phyloP scores from a whole-genome alignment of 108 stramenopile genomes.

The Pseudonitzschia multiseries region DNA sequence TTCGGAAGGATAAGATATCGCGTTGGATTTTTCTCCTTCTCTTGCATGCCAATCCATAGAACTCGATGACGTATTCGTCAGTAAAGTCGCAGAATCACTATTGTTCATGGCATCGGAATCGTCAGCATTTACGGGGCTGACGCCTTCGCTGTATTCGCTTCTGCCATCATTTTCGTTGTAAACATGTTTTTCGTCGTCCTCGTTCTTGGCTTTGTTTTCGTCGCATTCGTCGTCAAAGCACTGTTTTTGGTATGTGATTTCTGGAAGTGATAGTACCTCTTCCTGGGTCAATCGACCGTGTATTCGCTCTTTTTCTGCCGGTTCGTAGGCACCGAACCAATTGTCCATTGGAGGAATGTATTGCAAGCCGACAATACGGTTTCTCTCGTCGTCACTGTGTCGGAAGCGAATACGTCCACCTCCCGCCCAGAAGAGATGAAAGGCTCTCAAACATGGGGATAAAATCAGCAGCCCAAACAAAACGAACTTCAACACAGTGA shows the following conservation, averaged over 20 bases:
- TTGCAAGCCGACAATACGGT: conserved; percentile 44
- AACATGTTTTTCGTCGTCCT: not conserved
- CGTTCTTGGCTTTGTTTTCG: not conserved
- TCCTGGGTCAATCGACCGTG: conserved; percentile 30
- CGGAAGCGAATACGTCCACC: conserved; percentile 50
- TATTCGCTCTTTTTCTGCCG: conserved; percentile 7
- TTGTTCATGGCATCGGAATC: not conserved
- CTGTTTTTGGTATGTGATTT: conserved; percentile 35
- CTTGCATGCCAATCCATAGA: not conserved
- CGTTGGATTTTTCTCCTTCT: not conserved
- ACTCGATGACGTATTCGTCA: too few relatives aligned
- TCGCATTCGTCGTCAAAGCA: conserved; percentile 9
- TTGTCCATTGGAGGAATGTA: conserved; percentile 39
- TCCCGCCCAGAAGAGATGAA: conserved; percentile 47
- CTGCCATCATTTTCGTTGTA: not conserved
- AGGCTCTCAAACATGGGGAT: conserved; percentile 45
- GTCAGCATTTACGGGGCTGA: too few relatives aligned
- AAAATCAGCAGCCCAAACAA: conserved; percentile 50
- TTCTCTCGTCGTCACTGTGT: conserved; percentile 31
- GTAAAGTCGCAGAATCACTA: too few relatives aligned
- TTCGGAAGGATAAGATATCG: not conserved
- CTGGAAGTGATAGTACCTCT: conserved; percentile 46
- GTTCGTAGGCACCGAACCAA: conserved; percentile 34
- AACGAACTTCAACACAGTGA: conserved; percentile 44
- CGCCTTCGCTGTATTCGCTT: not conserved